A percentile compares a stretch with the other conserved stretches of the same genome.
Conservation (phyloP, 169 alveolate genomes). For the Perkinsus olseni region DNA sequence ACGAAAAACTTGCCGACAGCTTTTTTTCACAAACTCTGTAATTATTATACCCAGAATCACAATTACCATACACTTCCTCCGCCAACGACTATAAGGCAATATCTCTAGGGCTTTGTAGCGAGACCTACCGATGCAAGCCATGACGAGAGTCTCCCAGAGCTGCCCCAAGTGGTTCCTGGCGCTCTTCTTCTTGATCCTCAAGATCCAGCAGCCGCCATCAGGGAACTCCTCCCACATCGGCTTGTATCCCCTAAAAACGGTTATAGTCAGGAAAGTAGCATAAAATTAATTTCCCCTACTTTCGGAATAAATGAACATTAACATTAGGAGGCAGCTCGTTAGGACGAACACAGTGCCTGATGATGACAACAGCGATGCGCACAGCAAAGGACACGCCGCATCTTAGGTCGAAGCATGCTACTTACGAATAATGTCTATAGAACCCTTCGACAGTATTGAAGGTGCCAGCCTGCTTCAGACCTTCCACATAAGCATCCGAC, state of each 20-base stretch:
- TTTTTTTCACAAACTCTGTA: too few species aligned
- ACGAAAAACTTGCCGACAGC: too few species aligned
- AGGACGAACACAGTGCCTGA: not conserved
- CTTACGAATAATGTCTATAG: not conserved
- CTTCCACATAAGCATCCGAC: not conserved
- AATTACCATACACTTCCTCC: too few species aligned
- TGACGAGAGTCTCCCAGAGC: not conserved
- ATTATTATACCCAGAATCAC: too few species aligned
- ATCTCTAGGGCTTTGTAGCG: too few species aligned
- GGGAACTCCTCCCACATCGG: constrained; percentile 2
- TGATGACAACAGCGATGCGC: too few species aligned
- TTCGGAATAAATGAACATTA: not conserved
- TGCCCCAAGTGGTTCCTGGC: not conserved
- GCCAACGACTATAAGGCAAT: too few species aligned
- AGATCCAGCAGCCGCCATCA: not conserved
- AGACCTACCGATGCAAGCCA: not conserved
- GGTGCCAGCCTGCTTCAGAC: not conserved
- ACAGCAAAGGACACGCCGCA: too few species aligned
- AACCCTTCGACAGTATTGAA: not conserved
- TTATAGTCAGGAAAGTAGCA: not conserved
- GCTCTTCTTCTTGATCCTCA: not conserved
- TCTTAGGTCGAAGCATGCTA: not conserved
- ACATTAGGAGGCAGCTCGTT: not conserved
- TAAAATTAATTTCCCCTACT: not conserved
- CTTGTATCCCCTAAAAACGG: not conserved